phyloP scores from a whole-genome alignment of 1,139 yeast genomes.

The Lodderomyces beijingensis region DNA sequence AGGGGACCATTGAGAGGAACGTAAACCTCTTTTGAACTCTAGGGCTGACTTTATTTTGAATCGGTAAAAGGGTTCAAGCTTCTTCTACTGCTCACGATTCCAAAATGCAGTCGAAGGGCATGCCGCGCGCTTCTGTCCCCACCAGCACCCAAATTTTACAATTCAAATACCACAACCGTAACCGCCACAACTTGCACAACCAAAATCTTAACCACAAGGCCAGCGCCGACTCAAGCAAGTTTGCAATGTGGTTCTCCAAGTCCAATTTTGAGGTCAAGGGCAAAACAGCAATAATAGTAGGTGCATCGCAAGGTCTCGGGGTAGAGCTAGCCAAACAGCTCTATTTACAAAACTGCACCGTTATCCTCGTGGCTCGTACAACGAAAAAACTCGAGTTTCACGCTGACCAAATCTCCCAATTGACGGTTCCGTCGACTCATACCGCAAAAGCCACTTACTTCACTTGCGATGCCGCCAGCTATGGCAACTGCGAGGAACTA shows the following conservation, averaged over 20 bases:
- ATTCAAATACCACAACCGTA: too few species aligned
- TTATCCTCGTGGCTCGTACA: conserved; percentile 74
- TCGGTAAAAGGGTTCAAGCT: too few species aligned
- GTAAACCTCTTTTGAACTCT: too few species aligned
- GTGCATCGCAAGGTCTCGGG: conserved; percentile 96
- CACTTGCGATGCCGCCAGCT: conserved; percentile 64
- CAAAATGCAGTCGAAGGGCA: too few species aligned
- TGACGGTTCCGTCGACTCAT: conserved; percentile 9
- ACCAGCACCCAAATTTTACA: too few species aligned
- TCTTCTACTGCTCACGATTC: not conserved
- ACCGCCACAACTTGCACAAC: too few species aligned
- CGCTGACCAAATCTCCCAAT: conserved; percentile 33
- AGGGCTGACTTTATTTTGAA: too few species aligned
- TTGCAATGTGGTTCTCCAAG: conserved; percentile 27
- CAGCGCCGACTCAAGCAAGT: too few species aligned
- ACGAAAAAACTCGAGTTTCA: conserved; percentile 49
- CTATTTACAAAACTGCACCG: conserved; percentile 54
- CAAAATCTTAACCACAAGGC: too few species aligned
- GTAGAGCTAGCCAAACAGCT: conserved; percentile 66
- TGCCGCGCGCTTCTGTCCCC: too few species aligned
- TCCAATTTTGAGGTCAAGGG: conserved; percentile 33
- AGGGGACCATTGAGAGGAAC: too few species aligned
- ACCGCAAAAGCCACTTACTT: conserved; percentile 41
- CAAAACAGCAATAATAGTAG: conserved; percentile 74
- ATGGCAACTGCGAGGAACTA: conserved; percentile 41